phyloP scores from a whole-genome alignment of 2,329 filamentous ascomycete genomes.

The Cyphellophora europaea region DNA sequence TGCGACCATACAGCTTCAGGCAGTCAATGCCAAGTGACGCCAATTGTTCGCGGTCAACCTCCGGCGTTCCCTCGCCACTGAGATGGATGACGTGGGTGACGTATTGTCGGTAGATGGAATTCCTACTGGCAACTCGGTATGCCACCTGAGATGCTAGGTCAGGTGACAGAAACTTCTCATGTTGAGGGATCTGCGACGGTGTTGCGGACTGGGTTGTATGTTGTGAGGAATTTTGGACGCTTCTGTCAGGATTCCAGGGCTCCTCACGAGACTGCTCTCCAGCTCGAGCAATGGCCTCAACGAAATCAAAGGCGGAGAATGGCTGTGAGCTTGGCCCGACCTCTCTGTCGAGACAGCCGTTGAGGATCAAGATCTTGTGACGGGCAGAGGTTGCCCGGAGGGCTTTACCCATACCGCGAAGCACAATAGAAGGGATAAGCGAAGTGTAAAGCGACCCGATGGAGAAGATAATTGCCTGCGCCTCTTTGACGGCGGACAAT shows the following conservation, averaged over 20 bases:
- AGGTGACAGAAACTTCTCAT: neutral
- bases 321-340: constrained; percentile 60
- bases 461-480: constrained; percentile 72
- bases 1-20: constrained; percentile 66
- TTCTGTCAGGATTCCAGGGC: constrained; percentile 11
- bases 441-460: constrained; percentile 93
- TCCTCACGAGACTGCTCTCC: constrained; percentile 57
- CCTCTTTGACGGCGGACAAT: constrained; percentile 53
- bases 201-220: constrained; percentile 7
- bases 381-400: constrained; percentile 43
- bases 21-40: constrained; percentile 49
- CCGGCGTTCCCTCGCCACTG: constrained; percentile 14
- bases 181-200: constrained; percentile 1
- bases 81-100: constrained; percentile 20
- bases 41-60: constrained; percentile 15
- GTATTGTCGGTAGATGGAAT: constrained; percentile 16
- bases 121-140: constrained; percentile 1
- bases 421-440: constrained; percentile 71
- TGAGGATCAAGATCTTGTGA: constrained; percentile 75
- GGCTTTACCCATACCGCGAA: constrained; percentile 63
- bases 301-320: constrained; percentile 71
- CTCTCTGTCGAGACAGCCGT: constrained; percentile 76
- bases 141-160: neutral
- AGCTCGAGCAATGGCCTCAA: constrained; percentile 67
- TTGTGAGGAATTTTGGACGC: constrained; percentile 8